Conservation (phyloP, 371 early-diverging fungal species). For the Rhizopus stolonifer region DNA sequence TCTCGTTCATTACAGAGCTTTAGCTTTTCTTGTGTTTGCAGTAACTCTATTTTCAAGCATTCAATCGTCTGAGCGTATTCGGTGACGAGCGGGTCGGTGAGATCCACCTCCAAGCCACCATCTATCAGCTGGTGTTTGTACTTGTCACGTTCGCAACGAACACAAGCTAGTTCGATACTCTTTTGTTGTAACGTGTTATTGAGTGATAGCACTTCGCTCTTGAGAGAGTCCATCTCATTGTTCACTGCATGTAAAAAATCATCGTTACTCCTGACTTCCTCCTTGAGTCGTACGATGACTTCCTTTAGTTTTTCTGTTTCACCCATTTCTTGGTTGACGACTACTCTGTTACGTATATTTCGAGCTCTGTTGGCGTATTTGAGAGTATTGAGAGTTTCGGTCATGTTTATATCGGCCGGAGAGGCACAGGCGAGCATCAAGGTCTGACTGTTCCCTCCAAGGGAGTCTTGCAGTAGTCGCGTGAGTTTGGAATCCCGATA, state of each 20-base stretch:
- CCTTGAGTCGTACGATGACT: conserved; percentile 31
- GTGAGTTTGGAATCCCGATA: conserved; percentile 98
- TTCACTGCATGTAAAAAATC: conserved; percentile 42
- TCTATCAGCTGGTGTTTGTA: conserved; percentile 11
- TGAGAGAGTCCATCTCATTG: conserved; percentile 45
- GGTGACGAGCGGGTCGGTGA: conserved; percentile 7
- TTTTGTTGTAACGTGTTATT: conserved; percentile 13
- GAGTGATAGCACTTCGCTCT: conserved; percentile 26
- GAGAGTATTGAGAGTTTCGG: conserved; percentile 91
- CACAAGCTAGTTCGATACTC: conserved; percentile 20
- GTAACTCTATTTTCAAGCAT: conserved; percentile 10
- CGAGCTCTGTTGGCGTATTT: conserved; percentile 88
- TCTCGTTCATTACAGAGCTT: conserved; percentile 6
- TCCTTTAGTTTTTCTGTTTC: conserved; percentile 31
- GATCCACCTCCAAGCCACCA: conserved; percentile 1
- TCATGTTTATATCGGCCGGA: conserved; percentile 70
- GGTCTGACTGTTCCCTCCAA: conserved; percentile 90
- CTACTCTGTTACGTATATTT: conserved; percentile 79
- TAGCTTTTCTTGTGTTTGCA: conserved; percentile 12
- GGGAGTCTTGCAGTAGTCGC: conserved; percentile 88
- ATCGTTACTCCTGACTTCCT: conserved; percentile 37
- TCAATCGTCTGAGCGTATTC: conserved; percentile 31
- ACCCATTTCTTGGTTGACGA: conserved; percentile 31
- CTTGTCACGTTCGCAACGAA: conserved; percentile 30
- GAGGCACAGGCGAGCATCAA: conserved; percentile 92